Evolutionary conservation across 225 moss, liverwort and hornwort species (phyloP).

Genomic region (Neckera pumila): DNA sequence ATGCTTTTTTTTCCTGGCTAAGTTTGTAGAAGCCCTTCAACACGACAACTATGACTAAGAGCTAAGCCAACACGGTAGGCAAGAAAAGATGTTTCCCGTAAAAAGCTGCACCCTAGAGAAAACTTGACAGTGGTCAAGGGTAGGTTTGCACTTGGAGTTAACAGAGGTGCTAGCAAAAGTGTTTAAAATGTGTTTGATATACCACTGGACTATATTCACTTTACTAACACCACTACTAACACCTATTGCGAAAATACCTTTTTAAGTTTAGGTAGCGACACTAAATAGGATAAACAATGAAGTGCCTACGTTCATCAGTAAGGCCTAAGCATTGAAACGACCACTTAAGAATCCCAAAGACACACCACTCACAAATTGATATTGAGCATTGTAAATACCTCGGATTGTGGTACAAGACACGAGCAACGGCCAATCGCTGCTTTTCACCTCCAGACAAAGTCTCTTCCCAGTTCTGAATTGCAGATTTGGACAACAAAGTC

Average conservation of each 20-base stretch:
- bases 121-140: not conserved
- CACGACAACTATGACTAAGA: not conserved
- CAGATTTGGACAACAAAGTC: not conserved
- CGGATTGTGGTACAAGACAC: conserved; percentile 44
- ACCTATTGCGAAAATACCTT: not conserved
- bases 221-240: not conserved
- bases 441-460: conserved; percentile 55
- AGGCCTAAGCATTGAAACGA: not conserved
- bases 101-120: not conserved
- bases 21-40: not conserved
- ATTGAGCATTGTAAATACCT: conserved; percentile 11
- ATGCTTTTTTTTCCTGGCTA: not conserved
- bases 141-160: not conserved
- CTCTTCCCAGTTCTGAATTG: conserved; percentile 47
- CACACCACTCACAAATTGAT: not conserved
- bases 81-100: not conserved
- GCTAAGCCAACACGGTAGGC: not conserved
- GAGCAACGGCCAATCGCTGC: conserved; percentile 45
- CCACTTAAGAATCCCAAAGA: not conserved
- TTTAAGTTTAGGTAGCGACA: not conserved
- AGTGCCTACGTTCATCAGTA: not conserved
- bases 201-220: not conserved
- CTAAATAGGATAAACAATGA: not conserved
- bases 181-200: not conserved
- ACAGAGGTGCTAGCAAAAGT: not conserved